These are phyloP conservation scores for Microcyclosporella mali DNA, from an alignment of 2,329 filamentous ascomycete genomes.

Conservation along the genomic window DNA sequence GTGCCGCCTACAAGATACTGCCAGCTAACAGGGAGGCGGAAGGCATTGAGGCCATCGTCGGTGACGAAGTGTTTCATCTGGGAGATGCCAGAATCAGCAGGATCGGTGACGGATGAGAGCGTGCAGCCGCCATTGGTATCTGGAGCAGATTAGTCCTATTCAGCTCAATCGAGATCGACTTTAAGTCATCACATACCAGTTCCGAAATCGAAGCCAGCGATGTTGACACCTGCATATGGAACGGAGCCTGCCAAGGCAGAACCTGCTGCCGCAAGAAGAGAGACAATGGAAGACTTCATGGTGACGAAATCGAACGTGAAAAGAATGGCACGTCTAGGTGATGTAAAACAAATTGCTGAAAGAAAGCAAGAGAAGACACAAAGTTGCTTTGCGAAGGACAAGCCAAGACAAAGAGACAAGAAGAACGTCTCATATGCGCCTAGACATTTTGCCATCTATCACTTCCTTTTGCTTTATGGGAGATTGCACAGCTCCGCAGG, in stretches of 20 bases:
- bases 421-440: too few relatives aligned
- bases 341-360: conserved; percentile 2
- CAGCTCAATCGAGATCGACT: too few relatives aligned
- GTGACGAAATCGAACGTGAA: conserved; percentile 16
- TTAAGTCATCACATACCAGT: background rate
- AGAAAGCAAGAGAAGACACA: conserved; percentile 1
- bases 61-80: conserved; percentile 55
- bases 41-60: conserved; percentile 51
- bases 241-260: conserved; percentile 21
- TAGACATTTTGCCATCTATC: too few relatives aligned
- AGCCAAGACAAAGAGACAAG: too few relatives aligned
- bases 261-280: conserved; percentile 17
- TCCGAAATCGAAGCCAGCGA: conserved; percentile 32
- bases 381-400: too few relatives aligned
- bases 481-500: background rate
- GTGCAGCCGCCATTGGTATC: conserved; percentile 38
- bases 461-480: background rate
- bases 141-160: too few relatives aligned
- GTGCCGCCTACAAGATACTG: conserved; percentile 24
- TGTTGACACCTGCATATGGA: conserved; percentile 28
- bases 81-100: conserved; percentile 26
- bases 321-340: conserved; percentile 14
- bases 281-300: conserved; percentile 21
- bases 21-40: conserved; percentile 48
- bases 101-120: conserved; percentile 28